These are phyloP conservation scores for Barnettozyma salicaria DNA, from an alignment of 805 yeast species.

Conservation along the genomic window DNA sequence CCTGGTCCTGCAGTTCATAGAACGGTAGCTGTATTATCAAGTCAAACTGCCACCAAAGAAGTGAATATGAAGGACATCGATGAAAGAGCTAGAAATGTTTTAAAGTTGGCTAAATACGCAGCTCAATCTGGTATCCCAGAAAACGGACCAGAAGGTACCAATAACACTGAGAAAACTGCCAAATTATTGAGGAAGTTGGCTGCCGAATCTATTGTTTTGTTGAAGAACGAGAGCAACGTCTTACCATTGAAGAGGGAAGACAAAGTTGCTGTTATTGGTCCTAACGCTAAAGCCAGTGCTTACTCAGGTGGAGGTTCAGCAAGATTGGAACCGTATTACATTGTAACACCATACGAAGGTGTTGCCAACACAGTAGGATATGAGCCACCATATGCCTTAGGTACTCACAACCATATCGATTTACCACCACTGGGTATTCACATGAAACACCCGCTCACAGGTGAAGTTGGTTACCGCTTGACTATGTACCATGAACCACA, in stretches of 20 bases:
- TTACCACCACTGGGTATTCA: constrained; percentile 31
- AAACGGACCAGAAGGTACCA: constrained; percentile 24
- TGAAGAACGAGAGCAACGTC: constrained; percentile 44
- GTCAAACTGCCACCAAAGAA: constrained; percentile 38
- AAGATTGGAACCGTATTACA: constrained; percentile 41
- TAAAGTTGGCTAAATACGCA: constrained; percentile 43
- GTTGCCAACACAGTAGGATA: constrained; percentile 29
- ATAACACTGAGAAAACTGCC: constrained; percentile 43
- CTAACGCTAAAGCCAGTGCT: constrained; percentile 45
- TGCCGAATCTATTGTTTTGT: constrained; percentile 47
- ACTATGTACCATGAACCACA: constrained; percentile 25
- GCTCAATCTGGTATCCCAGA: constrained; percentile 32
- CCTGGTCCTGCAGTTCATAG: constrained; percentile 56
- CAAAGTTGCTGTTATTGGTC: constrained; percentile 50
- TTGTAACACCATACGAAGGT: constrained; percentile 43
- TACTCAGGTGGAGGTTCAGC: constrained; percentile 64
- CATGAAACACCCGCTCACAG: constrained; percentile 20
- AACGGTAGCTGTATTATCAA: constrained; percentile 32
- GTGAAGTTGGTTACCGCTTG: constrained; percentile 23
- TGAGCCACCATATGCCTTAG: constrained; percentile 28
- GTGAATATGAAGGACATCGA: constrained; percentile 36
- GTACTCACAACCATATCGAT: constrained; percentile 32
- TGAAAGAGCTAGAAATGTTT: constrained; percentile 43
- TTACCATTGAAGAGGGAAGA: constrained; percentile 42
- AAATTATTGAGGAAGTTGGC: constrained; percentile 39